Base-by-base conservation (phyloP, 192 early-diverging fungal genomes). In the Podila epicladia region DNA sequence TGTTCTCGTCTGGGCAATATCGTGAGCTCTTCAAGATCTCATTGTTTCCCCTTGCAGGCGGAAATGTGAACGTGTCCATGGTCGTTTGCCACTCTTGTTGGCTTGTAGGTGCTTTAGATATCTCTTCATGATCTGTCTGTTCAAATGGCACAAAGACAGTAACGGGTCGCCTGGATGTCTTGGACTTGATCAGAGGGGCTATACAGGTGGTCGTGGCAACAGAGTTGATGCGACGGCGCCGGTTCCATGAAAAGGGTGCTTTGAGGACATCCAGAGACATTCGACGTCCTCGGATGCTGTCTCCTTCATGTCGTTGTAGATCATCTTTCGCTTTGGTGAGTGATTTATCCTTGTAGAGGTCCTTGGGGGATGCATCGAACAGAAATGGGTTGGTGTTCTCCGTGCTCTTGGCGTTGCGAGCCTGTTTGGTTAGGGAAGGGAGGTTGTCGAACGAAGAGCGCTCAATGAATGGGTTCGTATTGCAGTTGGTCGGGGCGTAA, bases 191-290 rank as follows among this genome's bases (percentile, higher is more conserved):
- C 28, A 20, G 24, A 7, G 37, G 35, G 45, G 31, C 31, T 5
- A 6, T 11, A 15, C 26, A 1, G 7, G 5, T 35, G 12, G 64
- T 65, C 5, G 66, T 28, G 2, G 65, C 55, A 0, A 65, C 53
- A 57, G 65, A 71, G 7, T 70, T 73, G 2, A 70, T 59, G 15
- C 70, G 64, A 29, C 65, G 76, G 31, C 50, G 65, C 7, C 53
- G 64, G 41, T 64, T 58, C 65, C 70, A 68, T 20, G 22, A 38
- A 49, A 79, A 72, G 2, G 70, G 76, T 2, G 62, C 49, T 29
- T 79, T 80, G 65, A 80, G 58, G 11, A 69, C 28, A 60, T 80
- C 62, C 5, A 73, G 41, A n/a, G 76, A 80, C 28, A 80, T 61
- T 38, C 76, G 17, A 9, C 71, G 76, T 0, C 66, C 33, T 20